Evolutionary conservation across 1,139 yeast species (phyloP).

Genomic region (Entelexis paramagnoliae): DNA sequence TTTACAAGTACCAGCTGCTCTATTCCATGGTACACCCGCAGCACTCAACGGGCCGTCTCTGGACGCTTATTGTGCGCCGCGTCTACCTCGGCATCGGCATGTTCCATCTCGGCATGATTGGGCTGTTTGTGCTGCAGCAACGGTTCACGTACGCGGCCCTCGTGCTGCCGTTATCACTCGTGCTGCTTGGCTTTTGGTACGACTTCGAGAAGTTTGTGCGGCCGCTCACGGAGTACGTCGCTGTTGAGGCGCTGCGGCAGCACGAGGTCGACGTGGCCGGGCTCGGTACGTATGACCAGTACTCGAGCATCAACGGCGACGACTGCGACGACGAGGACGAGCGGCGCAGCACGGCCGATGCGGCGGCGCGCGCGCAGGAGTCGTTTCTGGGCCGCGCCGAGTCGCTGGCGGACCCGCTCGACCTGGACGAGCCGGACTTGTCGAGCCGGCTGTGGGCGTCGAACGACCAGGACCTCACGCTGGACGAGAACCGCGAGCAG

Average conservation of each 20-base stretch:
- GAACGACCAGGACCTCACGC: slow-evolving; percentile 32
- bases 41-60: slow-evolving; percentile 79
- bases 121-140: slow-evolving; percentile 67
- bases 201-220: slow-evolving; percentile 71
- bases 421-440: slow-evolving; percentile 1
- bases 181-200: slow-evolving; percentile 60
- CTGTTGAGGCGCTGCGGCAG: slow-evolving; percentile 37
- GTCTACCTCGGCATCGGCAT: slow-evolving; percentile 58
- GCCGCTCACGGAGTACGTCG: slow-evolving; percentile 77
- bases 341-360: background rate
- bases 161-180: slow-evolving; percentile 63
- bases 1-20: slow-evolving; percentile 68
- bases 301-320: slow-evolving; percentile 5
- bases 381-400: slow-evolving; percentile 1
- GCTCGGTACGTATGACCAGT: slow-evolving; percentile 13
- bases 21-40: slow-evolving; percentile 79
- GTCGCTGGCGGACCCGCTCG: slow-evolving; percentile 1
- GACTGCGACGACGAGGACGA: slow-evolving; percentile 7
- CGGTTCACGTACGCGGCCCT: slow-evolving; percentile 66
- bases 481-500: slow-evolving; percentile 58
- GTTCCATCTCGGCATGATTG: slow-evolving; percentile 87
- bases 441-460: slow-evolving; percentile 13
- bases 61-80: slow-evolving; percentile 73
- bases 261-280: slow-evolving; percentile 8
- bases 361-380: background rate